These are phyloP conservation scores for Pyrenopolyporus hunteri DNA, from an alignment of 495 filamentous ascomycete species.

Conservation along the genomic window DNA sequence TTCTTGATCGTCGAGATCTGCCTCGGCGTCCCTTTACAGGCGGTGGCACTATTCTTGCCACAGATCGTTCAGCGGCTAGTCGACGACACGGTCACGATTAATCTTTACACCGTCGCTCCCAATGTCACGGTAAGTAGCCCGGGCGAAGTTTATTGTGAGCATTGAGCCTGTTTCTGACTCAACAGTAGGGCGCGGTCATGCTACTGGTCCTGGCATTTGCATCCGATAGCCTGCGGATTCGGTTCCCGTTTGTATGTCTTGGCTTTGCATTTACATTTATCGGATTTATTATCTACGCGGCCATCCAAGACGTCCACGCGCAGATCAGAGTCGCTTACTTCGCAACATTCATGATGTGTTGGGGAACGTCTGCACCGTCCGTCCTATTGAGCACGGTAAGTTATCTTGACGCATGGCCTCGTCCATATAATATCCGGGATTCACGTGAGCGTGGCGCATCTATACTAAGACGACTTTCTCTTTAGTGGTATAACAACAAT, in stretches of 20 bases:
- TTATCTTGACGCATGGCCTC: conserved; percentile 16
- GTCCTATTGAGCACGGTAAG: conserved; percentile 57
- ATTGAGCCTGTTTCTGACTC: conserved; percentile 36
- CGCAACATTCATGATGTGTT: conserved; percentile 83
- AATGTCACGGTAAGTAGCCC: conserved; percentile 56
- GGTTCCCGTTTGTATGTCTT: conserved; percentile 75
- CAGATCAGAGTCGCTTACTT: conserved; percentile 73
- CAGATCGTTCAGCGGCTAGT: conserved; percentile 72
- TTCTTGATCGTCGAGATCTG: conserved; percentile 75
- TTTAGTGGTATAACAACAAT: conserved; percentile 79
- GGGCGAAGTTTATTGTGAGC: not conserved
- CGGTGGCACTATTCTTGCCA: conserved; percentile 73
- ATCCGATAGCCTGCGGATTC: conserved; percentile 67
- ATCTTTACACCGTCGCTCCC: conserved; percentile 78
- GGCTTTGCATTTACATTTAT: conserved; percentile 76
- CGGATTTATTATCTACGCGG: conserved; percentile 77
- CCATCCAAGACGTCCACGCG: conserved; percentile 63
- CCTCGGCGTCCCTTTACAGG: conserved; percentile 76
- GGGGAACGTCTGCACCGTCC: conserved; percentile 66
- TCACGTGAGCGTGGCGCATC: not conserved
- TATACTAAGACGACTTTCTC: conserved; percentile 12
- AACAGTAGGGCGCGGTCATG: conserved; percentile 65
- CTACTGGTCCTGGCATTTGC: conserved; percentile 71
- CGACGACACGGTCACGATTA: conserved; percentile 70
- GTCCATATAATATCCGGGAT: not conserved